Conservation (phyloP, 768 basidiomycete species). For the Lentinula guzmanii region DNA sequence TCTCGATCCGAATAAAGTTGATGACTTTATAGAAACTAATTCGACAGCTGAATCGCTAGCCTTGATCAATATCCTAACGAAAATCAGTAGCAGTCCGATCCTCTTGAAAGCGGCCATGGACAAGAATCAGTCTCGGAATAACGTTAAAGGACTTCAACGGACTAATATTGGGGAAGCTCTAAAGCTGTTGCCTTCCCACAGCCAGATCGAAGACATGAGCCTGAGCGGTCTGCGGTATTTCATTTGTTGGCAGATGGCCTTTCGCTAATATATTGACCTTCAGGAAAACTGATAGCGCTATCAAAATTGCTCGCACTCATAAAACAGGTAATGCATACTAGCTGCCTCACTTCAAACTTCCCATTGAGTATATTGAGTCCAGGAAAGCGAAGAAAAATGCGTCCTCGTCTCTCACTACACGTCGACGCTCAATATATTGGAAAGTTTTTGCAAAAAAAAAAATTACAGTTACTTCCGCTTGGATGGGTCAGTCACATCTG, state of each 20-base stretch:
- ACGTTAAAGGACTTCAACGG: conserved; percentile 34
- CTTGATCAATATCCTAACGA: conserved; percentile 74
- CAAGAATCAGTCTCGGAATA: conserved; percentile 41
- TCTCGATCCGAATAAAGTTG: conserved; percentile 64
- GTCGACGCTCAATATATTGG: conserved; percentile 86
- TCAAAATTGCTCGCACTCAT: conserved; percentile 57
- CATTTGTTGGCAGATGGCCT: not conserved
- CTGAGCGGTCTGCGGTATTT: conserved; percentile 61
- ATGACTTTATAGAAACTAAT: conserved; percentile 54
- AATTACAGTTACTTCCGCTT: conserved; percentile 77
- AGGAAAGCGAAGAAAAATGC: conserved; percentile 89
- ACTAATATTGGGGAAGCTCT: conserved; percentile 55
- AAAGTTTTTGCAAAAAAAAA: conserved; percentile 74
- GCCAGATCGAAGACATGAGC: conserved; percentile 62
- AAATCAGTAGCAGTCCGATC: conserved; percentile 91
- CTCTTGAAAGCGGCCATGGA: conserved; percentile 77
- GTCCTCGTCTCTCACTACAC: conserved; percentile 97
- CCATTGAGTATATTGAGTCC: conserved; percentile 5
- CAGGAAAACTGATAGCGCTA: conserved; percentile 73
- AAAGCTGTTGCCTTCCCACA: conserved; percentile 51
- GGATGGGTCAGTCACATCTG: conserved; percentile 58
- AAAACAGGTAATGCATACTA: conserved; percentile 37
- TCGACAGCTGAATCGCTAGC: conserved; percentile 75
- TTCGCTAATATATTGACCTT: conserved; percentile 5
- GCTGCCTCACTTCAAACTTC: not conserved